phyloP scores from a whole-genome alignment of 768 basidiomycete species.

The Sutorius australiensis region DNA sequence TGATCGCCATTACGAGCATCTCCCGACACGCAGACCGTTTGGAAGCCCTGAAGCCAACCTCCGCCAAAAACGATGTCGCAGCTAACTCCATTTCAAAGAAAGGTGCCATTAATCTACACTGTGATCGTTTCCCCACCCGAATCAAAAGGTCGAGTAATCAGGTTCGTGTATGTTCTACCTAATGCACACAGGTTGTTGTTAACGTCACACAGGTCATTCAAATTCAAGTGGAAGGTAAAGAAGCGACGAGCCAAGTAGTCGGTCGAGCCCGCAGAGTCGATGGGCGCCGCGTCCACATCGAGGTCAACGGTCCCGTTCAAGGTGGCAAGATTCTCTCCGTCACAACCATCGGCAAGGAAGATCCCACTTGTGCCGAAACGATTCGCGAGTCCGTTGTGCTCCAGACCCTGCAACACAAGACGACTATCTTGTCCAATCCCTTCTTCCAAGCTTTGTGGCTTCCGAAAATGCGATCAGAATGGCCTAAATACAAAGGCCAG shows the following conservation, averaged over 20 bases:
- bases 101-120: conserved; percentile 33
- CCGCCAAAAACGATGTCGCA: conserved; percentile 41
- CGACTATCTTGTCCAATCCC: conserved; percentile 16
- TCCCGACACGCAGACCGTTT: conserved; percentile 44
- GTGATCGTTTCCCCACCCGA: conserved; percentile 43
- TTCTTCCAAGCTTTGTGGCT: conserved; percentile 31
- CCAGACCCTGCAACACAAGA: conserved; percentile 13
- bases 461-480: conserved; percentile 13
- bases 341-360: conserved; percentile 50
- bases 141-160: conserved; percentile 35
- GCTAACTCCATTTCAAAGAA: conserved; percentile 25
- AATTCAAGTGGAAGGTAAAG: conserved; percentile 15
- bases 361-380: conserved; percentile 53
- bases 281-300: conserved; percentile 39
- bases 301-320: conserved; percentile 21
- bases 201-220: conserved; percentile 14
- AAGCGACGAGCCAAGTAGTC: conserved; percentile 1
- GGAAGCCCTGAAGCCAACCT: conserved; percentile 44
- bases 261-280: conserved; percentile 22
- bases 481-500: conserved; percentile 8
- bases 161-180: conserved; percentile 31
- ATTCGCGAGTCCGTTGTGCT: conserved; percentile 23
- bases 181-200: background rate
- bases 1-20: conserved; percentile 45
- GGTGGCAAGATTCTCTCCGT: conserved; percentile 30